phyloP scores from a whole-genome alignment of 192 early-diverging fungal species.

The Podila horticola region DNA sequence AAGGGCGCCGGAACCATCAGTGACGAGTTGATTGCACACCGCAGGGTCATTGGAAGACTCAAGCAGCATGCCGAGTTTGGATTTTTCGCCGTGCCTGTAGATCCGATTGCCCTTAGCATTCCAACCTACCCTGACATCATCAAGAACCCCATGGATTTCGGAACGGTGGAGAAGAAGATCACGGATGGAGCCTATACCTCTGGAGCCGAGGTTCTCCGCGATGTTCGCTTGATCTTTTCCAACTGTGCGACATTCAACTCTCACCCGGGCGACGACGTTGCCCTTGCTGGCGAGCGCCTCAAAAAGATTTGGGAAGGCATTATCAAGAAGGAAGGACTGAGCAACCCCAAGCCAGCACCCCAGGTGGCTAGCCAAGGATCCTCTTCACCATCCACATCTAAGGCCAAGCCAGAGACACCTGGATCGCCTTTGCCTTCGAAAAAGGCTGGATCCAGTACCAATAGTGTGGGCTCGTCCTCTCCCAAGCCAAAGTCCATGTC shows the following conservation, averaged over 20 bases:
- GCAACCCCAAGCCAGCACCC: conserved; percentile 8
- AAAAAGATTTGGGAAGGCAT: conserved; percentile 56
- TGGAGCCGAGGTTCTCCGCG: conserved; percentile 52
- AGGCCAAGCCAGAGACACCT: not conserved
- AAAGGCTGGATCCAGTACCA: not conserved
- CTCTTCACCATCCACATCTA: not conserved
- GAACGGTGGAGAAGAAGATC: conserved; percentile 60
- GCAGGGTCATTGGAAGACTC: conserved; percentile 38
- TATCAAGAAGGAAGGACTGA: conserved; percentile 46
- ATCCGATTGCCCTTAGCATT: conserved; percentile 72
- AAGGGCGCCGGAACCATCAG: conserved; percentile 6
- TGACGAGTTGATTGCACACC: conserved; percentile 36
- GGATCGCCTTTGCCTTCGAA: not conserved
- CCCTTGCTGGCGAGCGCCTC: conserved; percentile 65
- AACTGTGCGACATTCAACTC: conserved; percentile 82
- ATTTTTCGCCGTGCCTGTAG: conserved; percentile 69
- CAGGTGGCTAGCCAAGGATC: not conserved
- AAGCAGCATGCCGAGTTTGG: conserved; percentile 56
- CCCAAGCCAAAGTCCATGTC: conserved; percentile 31
- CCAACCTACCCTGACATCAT: conserved; percentile 78
- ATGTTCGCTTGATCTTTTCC: conserved; percentile 70
- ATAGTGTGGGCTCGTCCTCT: not conserved
- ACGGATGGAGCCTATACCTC: conserved; percentile 46
- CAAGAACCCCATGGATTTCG: conserved; percentile 81
- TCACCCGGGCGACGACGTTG: conserved; percentile 61